A percentile compares a stretch with the other conserved stretches of the same genome.
These are phyloP conservation scores for Mucor piriformis DNA, from an alignment of 371 early-diverging fungal species.

Conservation along the genomic window DNA sequence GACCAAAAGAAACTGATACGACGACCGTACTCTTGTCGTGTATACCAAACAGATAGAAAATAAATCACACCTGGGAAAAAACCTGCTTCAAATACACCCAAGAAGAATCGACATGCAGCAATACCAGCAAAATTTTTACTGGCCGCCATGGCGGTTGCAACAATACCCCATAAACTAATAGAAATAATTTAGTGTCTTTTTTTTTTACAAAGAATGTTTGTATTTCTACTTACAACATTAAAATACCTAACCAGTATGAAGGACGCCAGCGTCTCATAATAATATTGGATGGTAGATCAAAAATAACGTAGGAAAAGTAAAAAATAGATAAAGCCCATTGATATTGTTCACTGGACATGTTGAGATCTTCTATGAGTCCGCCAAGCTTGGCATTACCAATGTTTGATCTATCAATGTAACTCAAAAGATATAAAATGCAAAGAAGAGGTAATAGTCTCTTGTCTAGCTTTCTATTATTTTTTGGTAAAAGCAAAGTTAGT, in stretches of 20 bases:
- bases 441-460: conserved; percentile 32
- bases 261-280: conserved; percentile 33
- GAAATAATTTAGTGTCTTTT: background rate
- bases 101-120: conserved; percentile 23
- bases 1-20: conserved; percentile 49
- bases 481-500: background rate
- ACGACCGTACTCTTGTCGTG: conserved; percentile 42
- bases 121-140: conserved; percentile 27
- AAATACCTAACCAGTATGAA: conserved; percentile 24
- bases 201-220: background rate
- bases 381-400: conserved; percentile 52
- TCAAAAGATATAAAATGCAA: conserved; percentile 39
- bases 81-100: conserved; percentile 32
- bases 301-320: conserved; percentile 32
- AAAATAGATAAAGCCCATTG: conserved; percentile 30
- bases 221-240: conserved; percentile 20
- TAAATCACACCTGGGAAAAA: conserved; percentile 35
- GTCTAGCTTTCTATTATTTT: conserved; percentile 34
- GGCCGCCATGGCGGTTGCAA: conserved; percentile 34
- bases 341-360: conserved; percentile 28
- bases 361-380: conserved; percentile 34
- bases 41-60: conserved; percentile 49
- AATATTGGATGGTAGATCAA: conserved; percentile 36
- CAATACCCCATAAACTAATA: conserved; percentile 25
- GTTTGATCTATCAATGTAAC: conserved; percentile 46